These are phyloP conservation scores for Pythium aristosporum DNA, from an alignment of 352 stramenopile genomes.

Conservation along the genomic window DNA sequence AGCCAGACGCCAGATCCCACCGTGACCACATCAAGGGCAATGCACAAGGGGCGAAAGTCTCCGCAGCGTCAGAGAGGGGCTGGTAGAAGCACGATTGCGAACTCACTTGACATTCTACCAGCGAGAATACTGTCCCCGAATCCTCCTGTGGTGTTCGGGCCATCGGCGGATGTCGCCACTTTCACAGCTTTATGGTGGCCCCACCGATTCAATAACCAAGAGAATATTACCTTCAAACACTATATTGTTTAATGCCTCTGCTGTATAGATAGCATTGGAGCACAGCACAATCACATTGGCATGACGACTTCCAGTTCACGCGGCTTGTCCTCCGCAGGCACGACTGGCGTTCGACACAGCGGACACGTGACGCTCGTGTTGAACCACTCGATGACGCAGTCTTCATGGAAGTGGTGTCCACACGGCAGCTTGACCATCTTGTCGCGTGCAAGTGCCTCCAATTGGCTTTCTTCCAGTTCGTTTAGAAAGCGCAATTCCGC, in stretches of 20 bases:
- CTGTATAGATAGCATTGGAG: too few species aligned
- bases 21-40: too few species aligned
- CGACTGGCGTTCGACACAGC: slow-evolving; percentile 42
- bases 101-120: too few species aligned
- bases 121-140: too few species aligned
- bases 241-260: not conserved
- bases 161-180: too few species aligned
- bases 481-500: slow-evolving; percentile 44
- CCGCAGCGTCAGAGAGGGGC: too few species aligned
- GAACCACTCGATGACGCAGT: slow-evolving; percentile 80
- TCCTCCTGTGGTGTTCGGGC: too few species aligned
- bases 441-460: slow-evolving; percentile 26
- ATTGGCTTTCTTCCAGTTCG: slow-evolving; percentile 39
- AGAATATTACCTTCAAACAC: not conserved
- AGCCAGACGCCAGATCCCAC: too few species aligned
- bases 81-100: too few species aligned
- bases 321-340: not conserved
- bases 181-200: too few species aligned
- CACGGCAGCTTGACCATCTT: slow-evolving; percentile 63
- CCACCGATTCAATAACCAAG: too few species aligned
- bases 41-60: too few species aligned
- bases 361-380: slow-evolving; percentile 67
- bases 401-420: slow-evolving; percentile 70
- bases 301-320: not conserved
- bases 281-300: not conserved